Evolutionary conservation across 495 filamentous ascomycete species (phyloP), one percentile per base, ranked within the genome.

Genomic region (Cudoniella acicularis): DNA sequence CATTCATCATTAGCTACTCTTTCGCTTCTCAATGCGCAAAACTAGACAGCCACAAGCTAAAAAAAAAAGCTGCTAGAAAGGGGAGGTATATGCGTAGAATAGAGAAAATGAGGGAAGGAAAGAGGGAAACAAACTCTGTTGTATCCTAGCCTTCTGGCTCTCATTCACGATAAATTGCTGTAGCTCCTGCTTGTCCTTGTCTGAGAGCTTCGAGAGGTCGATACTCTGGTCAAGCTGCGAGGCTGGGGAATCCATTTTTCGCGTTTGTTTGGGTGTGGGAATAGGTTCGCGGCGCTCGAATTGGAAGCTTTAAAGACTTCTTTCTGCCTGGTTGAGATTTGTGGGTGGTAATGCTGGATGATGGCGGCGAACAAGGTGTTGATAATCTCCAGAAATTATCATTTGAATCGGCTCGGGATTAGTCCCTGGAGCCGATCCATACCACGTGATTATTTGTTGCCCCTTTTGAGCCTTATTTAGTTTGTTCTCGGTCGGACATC

Each of bases 151-250:
- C 71, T 92, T 93, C 75, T 96, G 88, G 58, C 78, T 76, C 77
- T 96, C 92, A 70, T 87, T 90, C 54, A 79, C 68, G 49, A 97
- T 74, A 69, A 92, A 87, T 66, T 88, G 84, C 67, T 90, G 87
- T 49, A 98, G 80, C 74, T 98, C 92, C 61, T 85, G 79, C 79
- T 90, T 92, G 75, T 96, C 92, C 62, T 79, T 82, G 10, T 90
- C 85, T 63, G 79, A 88, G 73, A 96, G 88, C 69, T 83, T 84
- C 68, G 81, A 81, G 66, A 91, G 70, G 67, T 92, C 87, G 64
- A 78, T 49, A 59, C 73, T 59, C 25, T 42, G 43, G 11, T 73
- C 63, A 24, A 70, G 68, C 53, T 72, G 50, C 49, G 62, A 60
- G 59, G 63, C 30, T 42, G 64, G 56, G 42, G 68, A 63, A 57